Base-by-base conservation (phyloP, 371 early-diverging fungal species). In the Mortierella sp. region DNA sequence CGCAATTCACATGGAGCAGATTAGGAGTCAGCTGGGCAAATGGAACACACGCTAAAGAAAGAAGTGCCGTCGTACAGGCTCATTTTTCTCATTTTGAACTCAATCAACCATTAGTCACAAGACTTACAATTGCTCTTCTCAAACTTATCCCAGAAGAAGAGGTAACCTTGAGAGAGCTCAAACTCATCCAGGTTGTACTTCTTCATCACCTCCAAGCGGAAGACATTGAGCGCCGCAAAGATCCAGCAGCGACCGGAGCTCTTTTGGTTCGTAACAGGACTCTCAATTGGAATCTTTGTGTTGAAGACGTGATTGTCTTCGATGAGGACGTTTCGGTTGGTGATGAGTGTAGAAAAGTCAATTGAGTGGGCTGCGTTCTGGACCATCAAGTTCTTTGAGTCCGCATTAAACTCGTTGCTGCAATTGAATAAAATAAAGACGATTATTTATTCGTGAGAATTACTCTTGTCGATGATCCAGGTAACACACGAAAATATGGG, bases 221-320 rank as follows among this genome's bases (percentile, higher is more conserved):
- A 72, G 32, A 90, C 86, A 75, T 92, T 92, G 47, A 90, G 83
- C 62, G 92, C 94, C 24, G 95, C 95, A 87, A 95, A 95, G 47
- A 95, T 73, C 95, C 95, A 95, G 87, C 95, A 95, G 20, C 95
- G 90, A 22, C 95, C 95, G n/a, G 91, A 90, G 73, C 86, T 85
- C 74, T 90, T 90, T 83, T 95, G 95, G 85, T 95, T 91, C 26
- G 95, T 95, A 51, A 91, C 90, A 59, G 83, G 72, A 49, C 88
- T 88, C 77, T 93, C 93, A 10, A 86, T 49, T 8, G 89, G 88
- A 39, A 92, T 77, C 69, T 91, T 90, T 67, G 89, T 88, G 57
- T 90, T 90, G 72, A 90, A 93, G 20, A 88, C 84, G 71, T 90
- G 90, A 37, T 77, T 74, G 58, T 87, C 86, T 9, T 78, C 76